phyloP scores from a whole-genome alignment of 768 basidiomycete species.

The Tricholoma hemisulphureum region DNA sequence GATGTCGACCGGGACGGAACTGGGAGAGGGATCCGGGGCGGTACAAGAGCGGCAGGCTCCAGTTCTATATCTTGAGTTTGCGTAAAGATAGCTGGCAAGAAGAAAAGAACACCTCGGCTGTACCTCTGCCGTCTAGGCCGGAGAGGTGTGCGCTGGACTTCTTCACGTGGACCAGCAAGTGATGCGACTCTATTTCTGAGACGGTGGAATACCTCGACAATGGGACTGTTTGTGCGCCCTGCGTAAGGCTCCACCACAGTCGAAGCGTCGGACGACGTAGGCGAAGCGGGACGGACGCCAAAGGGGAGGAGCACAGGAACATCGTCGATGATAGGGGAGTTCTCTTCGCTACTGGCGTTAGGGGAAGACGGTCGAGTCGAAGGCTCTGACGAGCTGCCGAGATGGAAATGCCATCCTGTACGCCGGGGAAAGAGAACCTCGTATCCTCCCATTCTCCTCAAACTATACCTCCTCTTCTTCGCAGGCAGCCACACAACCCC shows the following conservation, averaged over 20 bases:
- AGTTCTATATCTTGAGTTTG: constrained; percentile 48
- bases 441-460: constrained; percentile 67
- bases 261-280: constrained; percentile 49
- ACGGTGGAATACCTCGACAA: constrained; percentile 53
- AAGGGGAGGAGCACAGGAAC: constrained; percentile 63
- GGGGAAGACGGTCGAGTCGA: constrained; percentile 49
- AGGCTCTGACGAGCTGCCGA: constrained; percentile 51
- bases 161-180: constrained; percentile 41
- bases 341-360: constrained; percentile 31
- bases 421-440: constrained; percentile 77
- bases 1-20: constrained; percentile 20
- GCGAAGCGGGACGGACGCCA: constrained; percentile 56
- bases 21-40: constrained; percentile 24
- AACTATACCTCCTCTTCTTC: constrained; percentile 58
- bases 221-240: constrained; percentile 40
- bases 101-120: constrained; percentile 69
- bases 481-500: constrained; percentile 63
- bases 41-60: constrained; percentile 26
- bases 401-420: constrained; percentile 73
- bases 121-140: constrained; percentile 44
- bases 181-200: constrained; percentile 57
- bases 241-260: constrained; percentile 43
- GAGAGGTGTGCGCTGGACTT: constrained; percentile 45
- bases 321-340: constrained; percentile 47
- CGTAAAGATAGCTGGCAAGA: constrained; percentile 79